Evolutionary conservation across 129 eudicot genomes (phyloP), one percentile per base, ranked within the genome.

Genomic region (Silybum marianum): DNA sequence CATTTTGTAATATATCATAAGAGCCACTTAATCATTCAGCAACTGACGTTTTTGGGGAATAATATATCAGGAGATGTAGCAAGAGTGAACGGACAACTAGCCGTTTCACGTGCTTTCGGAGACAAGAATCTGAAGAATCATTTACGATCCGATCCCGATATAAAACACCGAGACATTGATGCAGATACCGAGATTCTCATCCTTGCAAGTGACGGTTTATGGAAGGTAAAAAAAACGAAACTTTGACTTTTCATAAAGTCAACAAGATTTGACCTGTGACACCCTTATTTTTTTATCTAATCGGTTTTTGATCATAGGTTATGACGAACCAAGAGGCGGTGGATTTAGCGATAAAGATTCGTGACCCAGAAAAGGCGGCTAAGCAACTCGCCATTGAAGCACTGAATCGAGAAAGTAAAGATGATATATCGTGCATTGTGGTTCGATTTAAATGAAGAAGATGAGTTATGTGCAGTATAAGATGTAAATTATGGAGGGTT

Each of bases 51-150:
- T 44, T 67, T 67, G 14, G 28, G 51, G 26, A 67, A 76, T 70
- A 22, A 54, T 78, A 32, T 81, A 79, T 66, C 81, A 93, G 98
- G 98, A 30, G 98, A 93, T 73, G 98, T 93, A 38, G 96, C 98
- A 26, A 71, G 98, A 77, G 98, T 93, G 78, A 87, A 93, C 7
- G 96, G 98, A 26, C 98, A 93, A 44, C 86, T 93, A 58, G 98
- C 98, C 4, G 98, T 93, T 65, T 90, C 98, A 25, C 98, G 98
- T 75, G 98, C 98, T 77, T 93, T 93, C 46, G 98, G 98, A 73
- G 96, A 93, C 88, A 90, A 88, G 84, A 90, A 90, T 85, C 89
- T 93, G 81, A 93, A 93, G 81, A 60, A 73, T 14, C 98, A 93
- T 87, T 67, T 93, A 7, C 84, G 96, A 3, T 90, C 86, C 6